phyloP scores from a whole-genome alignment of 2,329 filamentous ascomycete species.

The Stagonosporopsis tanaceti region DNA sequence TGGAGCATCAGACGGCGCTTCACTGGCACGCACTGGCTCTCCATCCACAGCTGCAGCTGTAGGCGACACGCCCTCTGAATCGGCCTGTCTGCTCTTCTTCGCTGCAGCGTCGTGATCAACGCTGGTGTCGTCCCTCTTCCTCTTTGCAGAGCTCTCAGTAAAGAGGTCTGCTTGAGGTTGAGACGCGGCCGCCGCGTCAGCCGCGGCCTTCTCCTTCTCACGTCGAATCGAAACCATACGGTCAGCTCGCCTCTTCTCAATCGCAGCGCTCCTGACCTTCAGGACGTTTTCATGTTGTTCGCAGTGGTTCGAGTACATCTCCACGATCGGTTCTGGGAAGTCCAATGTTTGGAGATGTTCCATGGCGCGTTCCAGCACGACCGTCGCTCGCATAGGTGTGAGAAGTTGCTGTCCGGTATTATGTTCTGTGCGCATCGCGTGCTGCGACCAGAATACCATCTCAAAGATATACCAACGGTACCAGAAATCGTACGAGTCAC shows the following conservation, averaged over 20 bases:
- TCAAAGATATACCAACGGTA: slow-evolving; percentile 92
- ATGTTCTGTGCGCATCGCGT: slow-evolving; percentile 60
- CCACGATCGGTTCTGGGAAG: slow-evolving; percentile 78
- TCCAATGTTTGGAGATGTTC: slow-evolving; percentile 68
- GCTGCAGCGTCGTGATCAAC: slow-evolving; percentile 61
- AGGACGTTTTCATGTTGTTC: slow-evolving; percentile 87
- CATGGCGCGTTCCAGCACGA: slow-evolving; percentile 76
- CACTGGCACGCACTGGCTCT: slow-evolving; percentile 34
- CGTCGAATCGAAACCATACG: slow-evolving; percentile 60
- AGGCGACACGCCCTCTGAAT: slow-evolving; percentile 31
- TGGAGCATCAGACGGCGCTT: slow-evolving; percentile 47
- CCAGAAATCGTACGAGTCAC: slow-evolving; percentile 92
- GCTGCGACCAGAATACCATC: slow-evolving; percentile 73
- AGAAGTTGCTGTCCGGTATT: slow-evolving; percentile 59
- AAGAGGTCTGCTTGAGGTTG: slow-evolving; percentile 27
- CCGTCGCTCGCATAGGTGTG: slow-evolving; percentile 76
- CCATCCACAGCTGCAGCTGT: slow-evolving; percentile 26
- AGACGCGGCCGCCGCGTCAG: slow-evolving; percentile 56
- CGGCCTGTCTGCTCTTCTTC: slow-evolving; percentile 71
- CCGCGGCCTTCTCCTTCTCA: slow-evolving; percentile 68
- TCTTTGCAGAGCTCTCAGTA: slow-evolving; percentile 66
- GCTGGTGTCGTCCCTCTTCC: slow-evolving; percentile 69
- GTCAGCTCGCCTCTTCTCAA: slow-evolving; percentile 72
- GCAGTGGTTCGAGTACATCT: slow-evolving; percentile 79
- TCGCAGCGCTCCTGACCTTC: slow-evolving; percentile 75